These are phyloP conservation scores for Lecanoromycetidae sp. DNA, from an alignment of 2,329 filamentous ascomycete species.

Conservation along the genomic window DNA sequence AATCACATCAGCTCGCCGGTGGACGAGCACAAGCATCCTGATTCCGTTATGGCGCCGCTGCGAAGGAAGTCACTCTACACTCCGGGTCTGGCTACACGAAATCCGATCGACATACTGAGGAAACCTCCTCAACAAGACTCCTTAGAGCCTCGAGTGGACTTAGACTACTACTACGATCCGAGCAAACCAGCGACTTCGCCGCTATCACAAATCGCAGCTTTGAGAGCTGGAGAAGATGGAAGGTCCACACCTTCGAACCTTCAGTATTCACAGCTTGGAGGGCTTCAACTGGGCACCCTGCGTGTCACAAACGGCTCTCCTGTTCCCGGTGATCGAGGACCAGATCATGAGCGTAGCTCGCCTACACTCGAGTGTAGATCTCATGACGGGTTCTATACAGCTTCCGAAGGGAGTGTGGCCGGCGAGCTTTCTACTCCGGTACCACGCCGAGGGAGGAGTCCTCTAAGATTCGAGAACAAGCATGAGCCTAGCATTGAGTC, in stretches of 20 bases:
- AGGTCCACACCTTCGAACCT: constrained; percentile 15
- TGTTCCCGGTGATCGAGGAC: background rate
- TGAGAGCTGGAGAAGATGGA: constrained; percentile 10
- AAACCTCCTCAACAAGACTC: constrained; percentile 15
- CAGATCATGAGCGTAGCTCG: background rate
- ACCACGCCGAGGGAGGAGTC: background rate
- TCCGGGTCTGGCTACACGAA: constrained; percentile 18
- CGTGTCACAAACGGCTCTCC: constrained; percentile 18
- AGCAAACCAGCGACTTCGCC: constrained; percentile 14
- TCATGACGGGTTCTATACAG: constrained; percentile 16
- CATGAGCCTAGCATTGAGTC: background rate
- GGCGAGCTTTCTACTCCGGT: background rate
- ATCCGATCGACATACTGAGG: constrained; percentile 16
- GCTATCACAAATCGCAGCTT: constrained; percentile 13
- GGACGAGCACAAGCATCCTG: constrained; percentile 15
- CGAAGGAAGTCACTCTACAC: constrained; percentile 18
- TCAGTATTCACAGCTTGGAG: constrained; percentile 17
- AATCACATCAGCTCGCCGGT: constrained; percentile 16
- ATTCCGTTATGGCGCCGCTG: constrained; percentile 15
- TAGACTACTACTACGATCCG: constrained; percentile 17
- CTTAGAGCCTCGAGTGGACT: constrained; percentile 7
- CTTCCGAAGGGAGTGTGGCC: constrained; percentile 15
- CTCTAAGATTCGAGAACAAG: background rate
- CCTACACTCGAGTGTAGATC: constrained; percentile 3
- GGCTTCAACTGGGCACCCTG: constrained; percentile 16